phyloP scores from a whole-genome alignment of 169 alveolate species.

The Theileria parva region DNA sequence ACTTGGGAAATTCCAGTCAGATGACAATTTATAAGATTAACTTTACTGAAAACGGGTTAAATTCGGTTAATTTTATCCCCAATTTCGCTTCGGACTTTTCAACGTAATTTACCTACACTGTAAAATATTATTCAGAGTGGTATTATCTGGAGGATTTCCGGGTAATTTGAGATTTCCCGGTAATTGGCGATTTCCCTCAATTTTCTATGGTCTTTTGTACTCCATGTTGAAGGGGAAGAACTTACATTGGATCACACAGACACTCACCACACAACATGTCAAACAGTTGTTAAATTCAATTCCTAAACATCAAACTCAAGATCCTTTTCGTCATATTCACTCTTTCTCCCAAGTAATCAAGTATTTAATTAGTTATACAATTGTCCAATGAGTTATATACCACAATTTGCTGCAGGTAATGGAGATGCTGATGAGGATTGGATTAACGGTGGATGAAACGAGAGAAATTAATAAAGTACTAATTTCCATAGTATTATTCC shows the following conservation, averaged over 20 bases:
- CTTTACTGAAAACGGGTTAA: conserved; percentile 17
- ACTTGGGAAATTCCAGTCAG: conserved; percentile 4
- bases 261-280: conserved; percentile 12
- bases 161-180: conserved; percentile 15
- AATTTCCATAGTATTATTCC: conserved; percentile 35
- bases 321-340: conserved; percentile 16
- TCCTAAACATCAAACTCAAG: conserved; percentile 46
- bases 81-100: conserved; percentile 58
- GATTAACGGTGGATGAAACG: conserved; percentile 40
- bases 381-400: too few species aligned
- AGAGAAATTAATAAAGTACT: conserved; percentile 24
- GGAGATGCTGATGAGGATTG: conserved; percentile 24
- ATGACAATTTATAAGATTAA: conserved; percentile 47
- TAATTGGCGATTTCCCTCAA: conserved; percentile 19
- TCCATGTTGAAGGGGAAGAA: conserved; percentile 7
- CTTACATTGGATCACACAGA: conserved; percentile 14
- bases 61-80: conserved; percentile 43
- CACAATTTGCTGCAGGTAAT: conserved; percentile 1
- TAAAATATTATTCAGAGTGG: too few species aligned
- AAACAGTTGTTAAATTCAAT: conserved; percentile 14
- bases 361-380: neutral
- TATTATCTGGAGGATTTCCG: neutral
- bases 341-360: neutral
- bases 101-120: too few species aligned
- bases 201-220: conserved; percentile 49